Evolutionary conservation across 1,139 yeast genomes (phyloP), one percentile per base, ranked within the genome.

Genomic region (Debaryomyces udenii): DNA sequence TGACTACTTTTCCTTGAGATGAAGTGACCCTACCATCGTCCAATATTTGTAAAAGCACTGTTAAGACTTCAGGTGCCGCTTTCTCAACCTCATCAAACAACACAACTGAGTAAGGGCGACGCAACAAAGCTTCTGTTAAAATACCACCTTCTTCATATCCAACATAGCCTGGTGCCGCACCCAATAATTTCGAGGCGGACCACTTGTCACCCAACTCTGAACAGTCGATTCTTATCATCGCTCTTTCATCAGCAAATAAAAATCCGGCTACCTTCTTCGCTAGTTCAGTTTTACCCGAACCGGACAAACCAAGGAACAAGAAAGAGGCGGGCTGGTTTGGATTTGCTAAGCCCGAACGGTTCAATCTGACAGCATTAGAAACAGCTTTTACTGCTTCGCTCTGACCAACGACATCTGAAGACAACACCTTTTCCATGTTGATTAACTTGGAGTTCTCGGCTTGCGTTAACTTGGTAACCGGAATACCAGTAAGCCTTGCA

Each of bases 101-200:
- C 23, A 93, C 79, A 20, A 94, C 99, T 4, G 98, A 87, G 70
- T 93, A 94, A 40, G 99, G 99, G 49, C 86, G 83, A 61, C 97
- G 81, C 46, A 89, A 77, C 47, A 93, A 75, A 46, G 94, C 96
- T 57, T 93, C 96, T 2, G 99, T 93, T 52, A 93, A 76, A 53
- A 91, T 81, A 53, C 99, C 99, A 62, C 99, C 98, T 64, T 93
- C 97, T 63, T 91, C 98, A 61, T 88, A 93, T 31, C 99, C 99
- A 55, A 93, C 88, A 60, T 93, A 94, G 56, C 99, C 99, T 1
- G 99, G 97, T 4, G 99, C 96, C 22, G 99, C 94, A 67, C 99
- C 99, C 45, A 93, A 74, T 45, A 93, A 79, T 61, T 93, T 91
- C 5, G 97, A 89, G 2, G 93, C 95, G 4, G 97, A 88, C 81